Evolutionary conservation across 2,329 filamentous ascomycete species (phyloP).

Genomic region (Malbranchea zuffiana): DNA sequence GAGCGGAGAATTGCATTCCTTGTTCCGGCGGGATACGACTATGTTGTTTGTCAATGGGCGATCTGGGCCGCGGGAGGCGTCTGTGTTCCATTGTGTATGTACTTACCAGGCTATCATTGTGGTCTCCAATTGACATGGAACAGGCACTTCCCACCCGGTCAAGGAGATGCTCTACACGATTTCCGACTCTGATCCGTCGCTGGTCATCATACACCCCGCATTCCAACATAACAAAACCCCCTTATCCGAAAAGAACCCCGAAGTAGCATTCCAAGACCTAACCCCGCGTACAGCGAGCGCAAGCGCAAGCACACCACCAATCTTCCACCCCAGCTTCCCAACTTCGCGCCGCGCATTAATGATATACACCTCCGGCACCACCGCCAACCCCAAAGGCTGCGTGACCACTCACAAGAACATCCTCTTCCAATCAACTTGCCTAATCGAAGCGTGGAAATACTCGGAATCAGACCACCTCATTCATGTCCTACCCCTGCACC

Average conservation of each 20-base stretch:
- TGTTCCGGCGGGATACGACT: conserved; percentile 33
- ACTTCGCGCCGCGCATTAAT: conserved; percentile 29
- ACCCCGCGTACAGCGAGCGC: conserved; percentile 17
- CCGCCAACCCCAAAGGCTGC: conserved; percentile 34
- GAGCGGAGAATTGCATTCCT: conserved; percentile 33
- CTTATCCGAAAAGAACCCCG: conserved; percentile 22
- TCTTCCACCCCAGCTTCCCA: conserved; percentile 22
- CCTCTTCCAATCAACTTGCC: conserved; percentile 23
- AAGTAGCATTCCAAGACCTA: conserved; percentile 25
- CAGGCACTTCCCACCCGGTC: conserved; percentile 33
- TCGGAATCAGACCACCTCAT: conserved; percentile 36
- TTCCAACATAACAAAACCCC: conserved; percentile 27
- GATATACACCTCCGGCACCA: conserved; percentile 36
- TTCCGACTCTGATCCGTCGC: conserved; percentile 32
- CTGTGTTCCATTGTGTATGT: conserved; percentile 34
- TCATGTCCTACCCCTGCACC: conserved; percentile 42
- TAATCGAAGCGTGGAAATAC: conserved; percentile 33
- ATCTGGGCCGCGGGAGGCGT: conserved; percentile 37
- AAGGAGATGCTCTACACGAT: conserved; percentile 35
- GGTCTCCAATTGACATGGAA: conserved; percentile 6
- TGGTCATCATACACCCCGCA: conserved; percentile 32
- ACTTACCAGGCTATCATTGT: not conserved
- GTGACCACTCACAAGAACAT: conserved; percentile 35
- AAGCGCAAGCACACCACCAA: conserved; percentile 17
- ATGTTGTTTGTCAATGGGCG: conserved; percentile 35